Conservation (phyloP, 441 rosid species). For the Daphne laureola region DNA sequence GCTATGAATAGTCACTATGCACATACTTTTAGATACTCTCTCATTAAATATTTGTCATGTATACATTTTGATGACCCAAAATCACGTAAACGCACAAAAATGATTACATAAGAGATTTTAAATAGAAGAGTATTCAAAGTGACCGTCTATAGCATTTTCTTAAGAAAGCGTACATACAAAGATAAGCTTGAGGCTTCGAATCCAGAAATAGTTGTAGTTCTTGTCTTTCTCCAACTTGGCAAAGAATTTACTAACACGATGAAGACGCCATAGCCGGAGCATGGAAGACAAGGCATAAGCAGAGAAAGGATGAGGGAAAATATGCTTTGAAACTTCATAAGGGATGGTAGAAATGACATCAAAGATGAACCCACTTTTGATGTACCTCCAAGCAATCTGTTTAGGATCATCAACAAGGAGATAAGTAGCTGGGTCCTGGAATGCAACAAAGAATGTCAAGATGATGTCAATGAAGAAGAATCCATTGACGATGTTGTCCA, state of each 20-base stretch:
- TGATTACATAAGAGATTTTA: too few relatives aligned
- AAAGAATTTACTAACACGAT: slow-evolving; percentile 65
- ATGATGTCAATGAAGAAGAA: slow-evolving; percentile 62
- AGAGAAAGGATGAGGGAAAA: slow-evolving; percentile 43
- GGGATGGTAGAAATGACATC: slow-evolving; percentile 77
- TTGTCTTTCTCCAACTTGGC: slow-evolving; percentile 83
- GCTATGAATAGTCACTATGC: too few relatives aligned
- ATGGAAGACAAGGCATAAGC: slow-evolving; percentile 63
- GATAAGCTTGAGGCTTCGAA: slow-evolving; percentile 58
- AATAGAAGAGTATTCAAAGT: too few relatives aligned
- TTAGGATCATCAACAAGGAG: slow-evolving; percentile 55
- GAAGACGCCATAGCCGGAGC: slow-evolving; percentile 92
- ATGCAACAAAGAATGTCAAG: slow-evolving; percentile 78
- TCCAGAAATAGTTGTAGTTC: slow-evolving; percentile 58
- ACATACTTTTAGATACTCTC: too few relatives aligned
- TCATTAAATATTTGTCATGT: too few relatives aligned
- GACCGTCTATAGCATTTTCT: too few relatives aligned
- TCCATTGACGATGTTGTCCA: slow-evolving; percentile 59
- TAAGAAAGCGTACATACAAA: too few relatives aligned
- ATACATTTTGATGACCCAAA: too few relatives aligned
- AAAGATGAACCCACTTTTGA: slow-evolving; percentile 43
- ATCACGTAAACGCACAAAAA: too few relatives aligned
- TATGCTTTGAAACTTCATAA: slow-evolving; percentile 37
- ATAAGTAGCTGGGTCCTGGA: slow-evolving; percentile 59
- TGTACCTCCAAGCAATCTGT: slow-evolving; percentile 56